Percentiles rank a stretch among this genome's conserved stretches.
phyloP scores from a whole-genome alignment of 1,284 basidiomycete species.

The Pyrrhoderma noxium region DNA sequence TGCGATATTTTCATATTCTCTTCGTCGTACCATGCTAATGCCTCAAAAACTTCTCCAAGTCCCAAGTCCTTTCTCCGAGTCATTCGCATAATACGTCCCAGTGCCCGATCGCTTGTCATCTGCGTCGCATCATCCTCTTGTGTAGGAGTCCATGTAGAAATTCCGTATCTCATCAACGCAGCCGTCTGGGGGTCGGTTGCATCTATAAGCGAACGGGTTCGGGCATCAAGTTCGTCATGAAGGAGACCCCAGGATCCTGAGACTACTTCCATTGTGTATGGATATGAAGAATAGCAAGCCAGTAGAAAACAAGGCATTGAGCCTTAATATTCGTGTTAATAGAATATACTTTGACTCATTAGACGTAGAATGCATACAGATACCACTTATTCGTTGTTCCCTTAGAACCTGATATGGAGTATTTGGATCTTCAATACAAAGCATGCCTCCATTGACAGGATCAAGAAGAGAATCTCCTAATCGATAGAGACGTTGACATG shows the following conservation, averaged over 20 bases:
- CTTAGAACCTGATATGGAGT: constrained; percentile 39
- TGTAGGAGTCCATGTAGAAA: constrained; percentile 6
- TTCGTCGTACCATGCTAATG: constrained; percentile 14
- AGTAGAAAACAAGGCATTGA: constrained; percentile 70
- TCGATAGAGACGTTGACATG: constrained; percentile 62
- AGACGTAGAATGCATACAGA: constrained; percentile 46
- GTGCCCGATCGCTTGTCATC: constrained; percentile 36
- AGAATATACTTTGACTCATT: constrained; percentile 1
- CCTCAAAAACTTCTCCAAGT: constrained; percentile 41
- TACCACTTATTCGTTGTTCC: constrained; percentile 67
- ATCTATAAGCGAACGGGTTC: constrained; percentile 56
- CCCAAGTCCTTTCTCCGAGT: constrained; percentile 67
- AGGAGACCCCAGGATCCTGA: constrained; percentile 61
- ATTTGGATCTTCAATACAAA: constrained; percentile 22
- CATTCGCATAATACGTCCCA: constrained; percentile 69
- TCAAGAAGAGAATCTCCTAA: constrained; percentile 56
- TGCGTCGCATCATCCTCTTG: constrained; percentile 20
- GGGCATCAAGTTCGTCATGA: constrained; percentile 59
- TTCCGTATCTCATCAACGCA: constrained; percentile 12
- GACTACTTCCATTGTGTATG: constrained; percentile 50
- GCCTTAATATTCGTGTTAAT: constrained; percentile 33
- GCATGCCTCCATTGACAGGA: constrained; percentile 30
- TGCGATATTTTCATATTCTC: not conserved
- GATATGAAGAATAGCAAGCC: constrained; percentile 41
- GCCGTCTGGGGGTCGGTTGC: constrained; percentile 22